A percentile compares a stretch with the other conserved stretches of the same genome.
Conservation (phyloP, 2,329 filamentous ascomycete species). For the Trichoderma sp. region DNA sequence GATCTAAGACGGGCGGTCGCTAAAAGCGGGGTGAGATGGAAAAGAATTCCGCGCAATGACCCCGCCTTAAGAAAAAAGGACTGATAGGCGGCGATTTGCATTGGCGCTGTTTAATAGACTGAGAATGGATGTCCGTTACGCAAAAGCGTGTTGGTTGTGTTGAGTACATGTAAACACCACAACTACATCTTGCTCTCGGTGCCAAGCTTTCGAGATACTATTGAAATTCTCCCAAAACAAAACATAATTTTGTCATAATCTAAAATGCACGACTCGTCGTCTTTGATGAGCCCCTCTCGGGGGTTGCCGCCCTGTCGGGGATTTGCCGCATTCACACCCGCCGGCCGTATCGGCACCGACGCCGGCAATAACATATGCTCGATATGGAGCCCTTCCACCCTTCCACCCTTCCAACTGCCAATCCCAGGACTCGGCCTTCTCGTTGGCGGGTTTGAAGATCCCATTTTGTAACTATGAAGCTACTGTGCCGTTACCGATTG, state of each 20-base stretch:
- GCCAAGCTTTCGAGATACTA: neutral
- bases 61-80: neutral
- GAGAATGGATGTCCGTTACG: neutral
- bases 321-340: neutral
- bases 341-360: slow-evolving; percentile 11
- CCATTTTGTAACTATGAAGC: neutral
- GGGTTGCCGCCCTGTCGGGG: neutral
- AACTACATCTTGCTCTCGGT: neutral
- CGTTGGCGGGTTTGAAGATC: neutral
- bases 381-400: neutral
- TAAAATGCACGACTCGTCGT: neutral
- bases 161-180: neutral
- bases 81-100: neutral
- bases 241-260: no score
- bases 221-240: neutral
- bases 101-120: neutral
- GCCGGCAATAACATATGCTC: neutral
- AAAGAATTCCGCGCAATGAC: neutral
- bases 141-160: neutral
- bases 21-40: neutral
- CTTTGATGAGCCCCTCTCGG: neutral
- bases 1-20: neutral
- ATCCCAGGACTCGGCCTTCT: neutral
- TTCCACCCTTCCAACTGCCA: neutral
- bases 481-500: neutral